These are phyloP conservation scores for Macrolepiota dolichaula DNA, from an alignment of 768 basidiomycete species.

Conservation along the genomic window DNA sequence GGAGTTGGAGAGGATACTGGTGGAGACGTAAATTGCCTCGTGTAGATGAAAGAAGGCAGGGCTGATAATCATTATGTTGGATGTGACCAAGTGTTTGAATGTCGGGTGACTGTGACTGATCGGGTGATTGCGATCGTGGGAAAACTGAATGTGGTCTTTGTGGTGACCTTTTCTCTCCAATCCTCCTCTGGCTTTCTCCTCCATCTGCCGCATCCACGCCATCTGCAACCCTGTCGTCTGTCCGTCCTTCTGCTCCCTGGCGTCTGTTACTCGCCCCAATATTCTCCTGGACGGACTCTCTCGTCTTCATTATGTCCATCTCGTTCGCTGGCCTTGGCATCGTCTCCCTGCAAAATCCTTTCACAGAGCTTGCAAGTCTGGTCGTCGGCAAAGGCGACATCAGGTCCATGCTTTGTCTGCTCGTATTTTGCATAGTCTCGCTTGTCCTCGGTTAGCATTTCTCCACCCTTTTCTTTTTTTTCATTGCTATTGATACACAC, in stretches of 20 bases:
- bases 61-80: neutral
- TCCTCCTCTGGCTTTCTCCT: neutral
- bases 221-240: constrained; percentile 38
- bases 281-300: constrained; percentile 40
- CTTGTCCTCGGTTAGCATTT: constrained; percentile 64
- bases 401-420: constrained; percentile 65
- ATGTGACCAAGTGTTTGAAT: neutral
- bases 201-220: constrained; percentile 9
- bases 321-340: constrained; percentile 61
- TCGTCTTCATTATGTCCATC: constrained; percentile 61
- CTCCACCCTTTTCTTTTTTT: constrained; percentile 12
- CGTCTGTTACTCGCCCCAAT: constrained; percentile 28
- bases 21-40: neutral
- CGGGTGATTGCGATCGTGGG: constrained; percentile 12
- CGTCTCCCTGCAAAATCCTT: constrained; percentile 54
- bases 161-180: neutral
- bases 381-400: constrained; percentile 59
- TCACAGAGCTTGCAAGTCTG: constrained; percentile 46
- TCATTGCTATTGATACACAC: constrained; percentile 12
- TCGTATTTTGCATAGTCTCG: constrained; percentile 65
- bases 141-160: constrained; percentile 1
- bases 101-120: neutral
- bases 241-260: constrained; percentile 28
- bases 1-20: constrained; percentile 8
- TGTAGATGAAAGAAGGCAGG: neutral